Percentiles rank a stretch among this genome's conserved stretches.
phyloP scores from a whole-genome alignment of 1,139 yeast species.

The Candida frijolesensis region DNA sequence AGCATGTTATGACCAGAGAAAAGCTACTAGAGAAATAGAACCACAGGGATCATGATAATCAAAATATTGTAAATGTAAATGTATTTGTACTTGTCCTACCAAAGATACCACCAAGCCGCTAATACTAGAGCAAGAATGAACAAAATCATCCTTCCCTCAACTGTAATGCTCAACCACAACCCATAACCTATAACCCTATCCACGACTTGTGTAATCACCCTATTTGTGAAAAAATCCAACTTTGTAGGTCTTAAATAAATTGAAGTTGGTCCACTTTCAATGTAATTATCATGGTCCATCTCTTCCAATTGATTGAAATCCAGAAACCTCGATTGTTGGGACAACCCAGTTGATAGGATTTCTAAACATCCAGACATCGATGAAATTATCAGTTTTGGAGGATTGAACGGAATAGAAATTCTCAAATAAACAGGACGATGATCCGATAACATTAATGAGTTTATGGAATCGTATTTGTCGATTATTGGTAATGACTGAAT shows the following conservation, averaged over 20 bases:
- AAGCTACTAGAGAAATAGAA: too few species aligned
- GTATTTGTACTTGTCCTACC: neutral
- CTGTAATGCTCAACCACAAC: conserved; percentile 42
- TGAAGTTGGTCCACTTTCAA: conserved; percentile 45
- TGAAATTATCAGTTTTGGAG: conserved; percentile 41
- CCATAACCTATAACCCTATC: conserved; percentile 43
- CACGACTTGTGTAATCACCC: conserved; percentile 28
- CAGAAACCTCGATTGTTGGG: conserved; percentile 17
- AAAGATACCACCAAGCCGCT: conserved; percentile 11
- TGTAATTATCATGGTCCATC: conserved; percentile 7
- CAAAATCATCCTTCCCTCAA: conserved; percentile 37
- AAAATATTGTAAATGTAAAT: neutral
- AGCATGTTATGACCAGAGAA: too few species aligned
- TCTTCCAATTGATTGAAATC: conserved; percentile 5
- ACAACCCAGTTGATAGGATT: conserved; percentile 22
- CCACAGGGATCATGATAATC: neutral
- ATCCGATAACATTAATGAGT: conserved; percentile 37
- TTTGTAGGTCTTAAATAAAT: conserved; percentile 47
- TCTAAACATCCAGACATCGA: conserved; percentile 47
- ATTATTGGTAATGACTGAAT: conserved; percentile 24
- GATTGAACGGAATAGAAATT: conserved; percentile 41
- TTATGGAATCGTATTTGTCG: conserved; percentile 43
- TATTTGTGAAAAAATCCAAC: conserved; percentile 33
- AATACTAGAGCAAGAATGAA: conserved; percentile 12
- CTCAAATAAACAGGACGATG: conserved; percentile 49